Evolutionary conservation across 148 eudicot genomes (phyloP), one percentile per base, ranked within the genome.

Genomic region (Linanthus parryae): DNA sequence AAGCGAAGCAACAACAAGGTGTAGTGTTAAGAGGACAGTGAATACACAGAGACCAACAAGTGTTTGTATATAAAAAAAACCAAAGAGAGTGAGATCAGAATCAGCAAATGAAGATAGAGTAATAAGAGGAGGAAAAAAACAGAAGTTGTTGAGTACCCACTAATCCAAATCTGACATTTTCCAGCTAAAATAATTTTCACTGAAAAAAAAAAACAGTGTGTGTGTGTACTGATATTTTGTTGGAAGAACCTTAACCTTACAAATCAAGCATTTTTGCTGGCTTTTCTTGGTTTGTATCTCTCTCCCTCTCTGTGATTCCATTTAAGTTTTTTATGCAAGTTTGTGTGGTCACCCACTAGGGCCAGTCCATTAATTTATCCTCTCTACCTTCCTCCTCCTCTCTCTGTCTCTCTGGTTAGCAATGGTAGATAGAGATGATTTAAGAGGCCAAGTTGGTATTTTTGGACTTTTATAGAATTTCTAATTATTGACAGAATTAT

Each of bases 1-100:
- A 40, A 13, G 55, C 35, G 54, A 69, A 46, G 68, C 65, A 72
- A 72, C 48, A 37, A 33, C n/a, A n/a, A n/a, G n/a, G n/a, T n/a
- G n/a, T n/a, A 66, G 58, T 68, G 48, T 68, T 63, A 74, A 73
- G 67, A 54, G 39, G 64, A 67, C 63, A 64, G 57, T 53, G 41
- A 24, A 25, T 25, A 24, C 48, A 55, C 67, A 50, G 15, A 34
- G 3, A 41, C 26, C 30, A 30, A 27, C 22, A 57, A 28, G 29
- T 56, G 40, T 14, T 46, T 41, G 22, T 44, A 65, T 16, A 15
- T 42, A 1, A 28, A 48, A 12, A 25, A 54, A 48, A 25, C 14
- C 37, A 23, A 33, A 39, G 13, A 34, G 19, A 56, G 48, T n/a
- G n/a, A n/a, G n/a, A n/a, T n/a, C n/a, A n/a, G n/a, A n/a, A n/a